A percentile compares a stretch with the other conserved stretches of the same genome.
These are phyloP conservation scores for Volvox africanus DNA, from an alignment of 139 green algal species.

Conservation along the genomic window DNA sequence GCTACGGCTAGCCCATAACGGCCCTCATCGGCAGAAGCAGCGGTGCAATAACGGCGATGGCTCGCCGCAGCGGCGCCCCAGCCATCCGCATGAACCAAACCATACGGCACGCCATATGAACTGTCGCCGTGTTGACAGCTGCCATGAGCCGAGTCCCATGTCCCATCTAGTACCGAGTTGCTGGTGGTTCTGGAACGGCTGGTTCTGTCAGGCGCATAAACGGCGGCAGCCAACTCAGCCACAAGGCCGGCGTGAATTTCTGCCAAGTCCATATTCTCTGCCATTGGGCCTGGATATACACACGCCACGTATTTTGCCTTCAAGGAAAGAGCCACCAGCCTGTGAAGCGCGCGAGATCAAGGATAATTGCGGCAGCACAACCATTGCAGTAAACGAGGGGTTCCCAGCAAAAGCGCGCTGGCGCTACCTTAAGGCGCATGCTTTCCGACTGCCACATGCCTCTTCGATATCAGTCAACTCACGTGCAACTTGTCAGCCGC, in stretches of 20 bases:
- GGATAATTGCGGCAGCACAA: too few species aligned
- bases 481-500: too few species aligned
- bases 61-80: not conserved
- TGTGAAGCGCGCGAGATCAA: not conserved
- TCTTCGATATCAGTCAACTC: too few species aligned
- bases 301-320: not conserved
- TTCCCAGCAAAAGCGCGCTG: too few species aligned
- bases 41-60: conserved; percentile 17
- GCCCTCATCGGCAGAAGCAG: not conserved
- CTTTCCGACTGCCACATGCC: too few species aligned
- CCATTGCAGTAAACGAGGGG: too few species aligned
- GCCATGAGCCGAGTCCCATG: too few species aligned
- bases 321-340: not conserved
- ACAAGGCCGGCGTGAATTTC: not conserved
- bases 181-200: too few species aligned
- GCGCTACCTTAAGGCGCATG: too few species aligned
- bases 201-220: too few species aligned
- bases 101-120: not conserved
- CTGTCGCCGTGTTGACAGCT: too few species aligned
- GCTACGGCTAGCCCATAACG: conserved; percentile 32
- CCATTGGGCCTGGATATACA: not conserved
- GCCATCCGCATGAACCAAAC: not conserved
- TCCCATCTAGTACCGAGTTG: too few species aligned
- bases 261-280: not conserved
- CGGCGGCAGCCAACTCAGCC: not conserved